These are phyloP conservation scores for Oryza rufipogon DNA, from an alignment of 176 grass and related monocot species.

Conservation along the genomic window DNA sequence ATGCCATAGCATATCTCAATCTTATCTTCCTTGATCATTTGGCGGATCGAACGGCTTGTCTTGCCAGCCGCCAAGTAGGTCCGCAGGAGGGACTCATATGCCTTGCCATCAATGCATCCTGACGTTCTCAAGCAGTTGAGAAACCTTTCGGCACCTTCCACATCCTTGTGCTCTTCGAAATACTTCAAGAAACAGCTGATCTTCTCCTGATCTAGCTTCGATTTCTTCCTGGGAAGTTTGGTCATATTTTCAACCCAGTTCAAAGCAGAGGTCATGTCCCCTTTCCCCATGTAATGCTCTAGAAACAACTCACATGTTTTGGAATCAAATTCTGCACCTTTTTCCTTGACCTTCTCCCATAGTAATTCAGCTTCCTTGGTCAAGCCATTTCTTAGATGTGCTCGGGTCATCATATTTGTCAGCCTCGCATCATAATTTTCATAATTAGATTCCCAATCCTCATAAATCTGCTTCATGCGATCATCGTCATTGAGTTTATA, in stretches of 20 bases:
- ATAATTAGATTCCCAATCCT: conserved; percentile 68
- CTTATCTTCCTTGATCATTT: conserved; percentile 61
- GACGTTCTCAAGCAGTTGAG: conserved; percentile 47
- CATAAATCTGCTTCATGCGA: conserved; percentile 58
- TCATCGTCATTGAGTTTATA: conserved; percentile 63
- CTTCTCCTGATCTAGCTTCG: conserved; percentile 58
- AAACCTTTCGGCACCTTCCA: conserved; percentile 48
- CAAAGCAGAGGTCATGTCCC: conserved; percentile 43
- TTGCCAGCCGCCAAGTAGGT: conserved; percentile 51
- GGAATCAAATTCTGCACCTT: conserved; percentile 44
- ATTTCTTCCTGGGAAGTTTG: conserved; percentile 51
- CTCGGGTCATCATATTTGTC: conserved; percentile 62
- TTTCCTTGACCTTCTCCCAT: conserved; percentile 60
- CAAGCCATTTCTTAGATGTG: conserved; percentile 56
- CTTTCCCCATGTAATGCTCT: conserved; percentile 54
- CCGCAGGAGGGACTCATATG: conserved; percentile 51
- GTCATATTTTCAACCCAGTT: conserved; percentile 61
- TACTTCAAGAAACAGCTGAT: conserved; percentile 51
- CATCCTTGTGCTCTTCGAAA: conserved; percentile 73
- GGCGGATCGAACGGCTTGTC: conserved; percentile 38
- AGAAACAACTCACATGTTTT: conserved; percentile 71
- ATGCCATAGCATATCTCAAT: conserved; percentile 53
- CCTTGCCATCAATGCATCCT: conserved; percentile 51
- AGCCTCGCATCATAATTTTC: conserved; percentile 56
- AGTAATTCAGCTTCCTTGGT: conserved; percentile 57